These are phyloP conservation scores for Tolypocladium ophioglossoides DNA, from an alignment of 2,329 filamentous ascomycete genomes.

Conservation along the genomic window DNA sequence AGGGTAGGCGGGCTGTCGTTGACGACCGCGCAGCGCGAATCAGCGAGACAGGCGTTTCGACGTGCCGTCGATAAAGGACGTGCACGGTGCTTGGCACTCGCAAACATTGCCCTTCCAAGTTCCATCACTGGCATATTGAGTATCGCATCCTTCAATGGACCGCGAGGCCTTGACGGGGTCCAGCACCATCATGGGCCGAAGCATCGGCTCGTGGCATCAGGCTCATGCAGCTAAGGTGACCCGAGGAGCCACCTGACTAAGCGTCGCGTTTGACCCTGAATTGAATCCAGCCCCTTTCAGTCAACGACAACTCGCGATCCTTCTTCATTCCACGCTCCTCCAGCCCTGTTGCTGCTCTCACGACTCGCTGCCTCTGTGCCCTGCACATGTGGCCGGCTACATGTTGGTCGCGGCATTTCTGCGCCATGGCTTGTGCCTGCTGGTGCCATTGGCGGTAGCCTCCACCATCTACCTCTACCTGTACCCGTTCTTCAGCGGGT, in stretches of 20 bases:
- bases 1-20: no score
- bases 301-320: not conserved
- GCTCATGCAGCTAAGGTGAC: not conserved
- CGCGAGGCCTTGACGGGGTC: not conserved
- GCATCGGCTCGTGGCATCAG: not conserved
- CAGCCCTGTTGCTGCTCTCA: not conserved
- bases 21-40: no score
- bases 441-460: conserved; percentile 53
- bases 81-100: not conserved
- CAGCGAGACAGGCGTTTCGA: not conserved
- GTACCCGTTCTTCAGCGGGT: conserved; percentile 72
- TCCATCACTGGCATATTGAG: not conserved
- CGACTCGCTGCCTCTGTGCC: not conserved
- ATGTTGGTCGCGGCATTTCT: conserved; percentile 44
- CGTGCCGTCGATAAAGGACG: not conserved
- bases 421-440: conserved; percentile 44
- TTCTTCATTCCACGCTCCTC: not conserved
- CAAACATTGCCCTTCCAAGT: not conserved
- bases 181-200: not conserved
- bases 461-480: conserved; percentile 74
- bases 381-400: conserved; percentile 28
- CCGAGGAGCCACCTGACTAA: not conserved
- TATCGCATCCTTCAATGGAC: not conserved
- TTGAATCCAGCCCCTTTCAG: not conserved
- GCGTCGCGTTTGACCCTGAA: not conserved